Conservation (phyloP, 139 green algal species). For the Zygnema cylindricum region DNA sequence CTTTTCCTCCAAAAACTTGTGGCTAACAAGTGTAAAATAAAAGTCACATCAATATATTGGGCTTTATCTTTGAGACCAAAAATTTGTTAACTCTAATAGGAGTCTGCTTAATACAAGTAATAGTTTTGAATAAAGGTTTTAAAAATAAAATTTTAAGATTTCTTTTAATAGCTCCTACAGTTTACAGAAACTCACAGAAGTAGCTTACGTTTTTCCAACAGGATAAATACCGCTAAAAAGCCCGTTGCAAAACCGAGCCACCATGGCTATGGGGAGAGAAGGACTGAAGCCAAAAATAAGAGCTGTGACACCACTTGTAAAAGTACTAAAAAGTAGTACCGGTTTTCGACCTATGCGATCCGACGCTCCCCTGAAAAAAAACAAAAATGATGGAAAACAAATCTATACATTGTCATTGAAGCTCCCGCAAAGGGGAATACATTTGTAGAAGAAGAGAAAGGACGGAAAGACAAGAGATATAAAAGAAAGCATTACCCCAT, state of each 20-base stretch:
- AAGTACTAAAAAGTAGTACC: constrained; percentile 20
- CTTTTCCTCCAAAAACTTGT: too few relatives aligned
- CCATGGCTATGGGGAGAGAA: constrained; percentile 29
- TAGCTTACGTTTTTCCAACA: constrained; percentile 40
- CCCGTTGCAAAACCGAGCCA: constrained; percentile 29
- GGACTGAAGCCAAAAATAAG: constrained; percentile 43
- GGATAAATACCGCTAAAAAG: constrained; percentile 1
- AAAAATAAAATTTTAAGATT: too few relatives aligned
- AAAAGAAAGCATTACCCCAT: background rate
- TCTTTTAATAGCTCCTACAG: too few relatives aligned
- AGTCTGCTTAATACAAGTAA: too few relatives aligned
- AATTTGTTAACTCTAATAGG: too few relatives aligned
- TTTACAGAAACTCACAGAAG: too few relatives aligned
- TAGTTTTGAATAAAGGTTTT: too few relatives aligned
- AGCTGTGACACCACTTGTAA: constrained; percentile 6
- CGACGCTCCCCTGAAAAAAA: background rate
- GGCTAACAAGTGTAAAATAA: too few relatives aligned
- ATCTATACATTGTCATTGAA: background rate
- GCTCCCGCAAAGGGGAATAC: background rate
- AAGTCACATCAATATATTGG: too few relatives aligned
- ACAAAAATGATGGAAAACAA: background rate
- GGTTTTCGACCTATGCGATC: constrained; percentile 39
- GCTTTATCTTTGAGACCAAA: too few relatives aligned
- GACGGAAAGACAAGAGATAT: background rate
- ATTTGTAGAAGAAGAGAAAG: background rate